Conservation (phyloP, 345 rosid species). For the Moringa oleifera region DNA sequence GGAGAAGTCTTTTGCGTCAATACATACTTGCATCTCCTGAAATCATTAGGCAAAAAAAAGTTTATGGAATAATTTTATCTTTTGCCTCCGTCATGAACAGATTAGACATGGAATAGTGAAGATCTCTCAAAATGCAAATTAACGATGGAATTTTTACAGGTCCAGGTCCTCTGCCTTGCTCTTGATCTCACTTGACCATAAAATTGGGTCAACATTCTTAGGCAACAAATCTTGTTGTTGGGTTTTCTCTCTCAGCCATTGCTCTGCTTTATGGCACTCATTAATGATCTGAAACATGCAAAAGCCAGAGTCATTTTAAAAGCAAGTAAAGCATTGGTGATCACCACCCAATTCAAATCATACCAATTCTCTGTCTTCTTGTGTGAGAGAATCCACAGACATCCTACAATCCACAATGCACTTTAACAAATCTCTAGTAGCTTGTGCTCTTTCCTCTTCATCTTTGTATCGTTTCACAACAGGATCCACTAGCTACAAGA, state of each 20-base stretch:
- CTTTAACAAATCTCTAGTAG: slow-evolving; percentile 48
- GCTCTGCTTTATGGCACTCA: slow-evolving; percentile 64
- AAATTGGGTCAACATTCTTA: slow-evolving; percentile 40
- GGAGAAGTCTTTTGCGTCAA: no score
- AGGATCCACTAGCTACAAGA: slow-evolving; percentile 58
- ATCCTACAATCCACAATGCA: slow-evolving; percentile 37
- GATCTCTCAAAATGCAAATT: no score
- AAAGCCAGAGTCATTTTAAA: no score
- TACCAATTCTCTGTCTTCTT: slow-evolving; percentile 47
- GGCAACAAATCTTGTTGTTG: slow-evolving; percentile 45
- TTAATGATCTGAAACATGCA: slow-evolving; percentile 37
- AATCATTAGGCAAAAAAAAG: no score
- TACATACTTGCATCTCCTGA: no score
- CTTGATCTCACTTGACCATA: slow-evolving; percentile 61
- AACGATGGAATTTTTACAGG: slow-evolving; percentile 31
- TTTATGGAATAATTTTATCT: no score
- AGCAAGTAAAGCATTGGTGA: no score
- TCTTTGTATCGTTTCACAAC: slow-evolving; percentile 56
- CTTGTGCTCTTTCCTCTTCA: slow-evolving; percentile 55
- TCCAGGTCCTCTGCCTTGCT: slow-evolving; percentile 45
- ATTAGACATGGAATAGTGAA: no score
- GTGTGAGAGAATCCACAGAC: slow-evolving; percentile 45
- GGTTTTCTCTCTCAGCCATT: slow-evolving; percentile 59
- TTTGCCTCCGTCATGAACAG: no score
- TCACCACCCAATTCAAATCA: no score